A percentile compares a stretch with the other conserved stretches of the same genome.
phyloP scores from a whole-genome alignment of 2,329 filamentous ascomycete genomes.

The Pseudogymnoascus sp. region DNA sequence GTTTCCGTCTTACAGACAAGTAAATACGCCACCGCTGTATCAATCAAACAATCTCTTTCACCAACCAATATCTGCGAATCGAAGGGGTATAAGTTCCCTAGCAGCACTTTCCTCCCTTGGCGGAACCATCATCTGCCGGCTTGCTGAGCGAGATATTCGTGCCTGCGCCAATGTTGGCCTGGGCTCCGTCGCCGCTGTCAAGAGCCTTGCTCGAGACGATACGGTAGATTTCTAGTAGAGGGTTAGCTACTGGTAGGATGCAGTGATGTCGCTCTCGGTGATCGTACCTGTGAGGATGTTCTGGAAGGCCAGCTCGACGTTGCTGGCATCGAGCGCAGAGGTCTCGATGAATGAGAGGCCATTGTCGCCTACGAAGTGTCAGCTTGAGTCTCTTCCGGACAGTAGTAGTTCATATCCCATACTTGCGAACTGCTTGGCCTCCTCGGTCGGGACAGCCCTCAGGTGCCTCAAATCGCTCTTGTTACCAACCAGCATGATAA shows the following conservation, averaged over 20 bases:
- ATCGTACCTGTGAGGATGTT: slow-evolving; percentile 91
- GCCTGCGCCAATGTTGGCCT: slow-evolving; percentile 70
- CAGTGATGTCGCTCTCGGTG: neutral
- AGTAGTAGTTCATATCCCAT: slow-evolving; percentile 25
- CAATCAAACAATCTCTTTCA: slow-evolving; percentile 17
- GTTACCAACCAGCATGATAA: slow-evolving; percentile 99
- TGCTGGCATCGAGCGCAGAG: slow-evolving; percentile 95
- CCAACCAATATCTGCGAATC: slow-evolving; percentile 16
- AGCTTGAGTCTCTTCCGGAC: slow-evolving; percentile 17
- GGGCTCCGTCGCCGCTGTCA: slow-evolving; percentile 75
- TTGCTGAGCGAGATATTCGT: slow-evolving; percentile 83
- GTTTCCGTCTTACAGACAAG: slow-evolving; percentile 7
- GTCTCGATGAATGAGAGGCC: slow-evolving; percentile 99
- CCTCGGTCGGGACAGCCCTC: slow-evolving; percentile 91
- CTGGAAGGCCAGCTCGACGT: slow-evolving; percentile 98
- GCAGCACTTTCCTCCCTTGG: slow-evolving; percentile 77
- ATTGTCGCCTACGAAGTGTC: slow-evolving; percentile 68
- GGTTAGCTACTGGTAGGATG: slow-evolving; percentile 11
- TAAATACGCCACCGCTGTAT: slow-evolving; percentile 21
- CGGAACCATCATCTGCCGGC: slow-evolving; percentile 64
- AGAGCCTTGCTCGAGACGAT: slow-evolving; percentile 98
- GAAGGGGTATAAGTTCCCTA: slow-evolving; percentile 34
- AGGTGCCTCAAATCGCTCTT: slow-evolving; percentile 99
- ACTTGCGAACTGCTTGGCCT: slow-evolving; percentile 98
- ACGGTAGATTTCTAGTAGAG: slow-evolving; percentile 81